phyloP scores from a whole-genome alignment of 805 yeast species.

The Sugiyamaella mastotermitis region DNA sequence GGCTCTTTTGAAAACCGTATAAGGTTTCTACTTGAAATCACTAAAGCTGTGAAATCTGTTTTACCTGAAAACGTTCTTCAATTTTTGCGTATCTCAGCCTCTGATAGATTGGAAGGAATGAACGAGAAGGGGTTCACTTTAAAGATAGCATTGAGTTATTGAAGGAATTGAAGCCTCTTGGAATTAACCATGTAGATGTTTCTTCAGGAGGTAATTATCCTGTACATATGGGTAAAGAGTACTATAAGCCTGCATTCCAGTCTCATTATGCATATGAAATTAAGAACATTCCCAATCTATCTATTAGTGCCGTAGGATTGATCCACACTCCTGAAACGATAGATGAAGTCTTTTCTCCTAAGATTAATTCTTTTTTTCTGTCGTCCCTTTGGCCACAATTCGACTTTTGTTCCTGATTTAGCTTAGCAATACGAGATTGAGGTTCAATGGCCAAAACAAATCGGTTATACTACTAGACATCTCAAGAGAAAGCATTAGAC shows the following conservation, averaged over 20 bases:
- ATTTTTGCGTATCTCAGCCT: constrained; percentile 42
- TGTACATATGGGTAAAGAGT: constrained; percentile 24
- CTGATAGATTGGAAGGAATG: constrained; percentile 32
- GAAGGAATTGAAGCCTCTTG: constrained; percentile 22
- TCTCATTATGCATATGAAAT: constrained; percentile 37
- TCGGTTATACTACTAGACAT: constrained; percentile 8
- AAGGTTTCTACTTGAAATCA: constrained; percentile 41
- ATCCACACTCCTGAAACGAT: constrained; percentile 34
- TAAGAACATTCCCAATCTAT: constrained; percentile 40
- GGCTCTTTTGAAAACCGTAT: constrained; percentile 54
- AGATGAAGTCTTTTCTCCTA: constrained; percentile 36
- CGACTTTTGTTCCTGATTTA: constrained; percentile 43
- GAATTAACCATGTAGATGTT: constrained; percentile 47
- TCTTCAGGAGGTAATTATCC: constrained; percentile 54
- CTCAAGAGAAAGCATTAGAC: too few relatives aligned
- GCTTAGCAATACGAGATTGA: constrained; percentile 45
- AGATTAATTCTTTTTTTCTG: constrained; percentile 47
- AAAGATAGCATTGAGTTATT: constrained; percentile 35
- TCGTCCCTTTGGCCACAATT: constrained; percentile 40
- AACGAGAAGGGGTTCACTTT: constrained; percentile 34
- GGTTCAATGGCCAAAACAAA: constrained; percentile 34
- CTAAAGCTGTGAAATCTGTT: constrained; percentile 38
- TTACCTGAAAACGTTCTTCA: constrained; percentile 41
- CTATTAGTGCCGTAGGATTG: constrained; percentile 45
- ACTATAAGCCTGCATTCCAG: constrained; percentile 35